Evolutionary conservation across 2,329 filamentous ascomycete species (phyloP).

Genomic region (Trichoderma koningiopsis): DNA sequence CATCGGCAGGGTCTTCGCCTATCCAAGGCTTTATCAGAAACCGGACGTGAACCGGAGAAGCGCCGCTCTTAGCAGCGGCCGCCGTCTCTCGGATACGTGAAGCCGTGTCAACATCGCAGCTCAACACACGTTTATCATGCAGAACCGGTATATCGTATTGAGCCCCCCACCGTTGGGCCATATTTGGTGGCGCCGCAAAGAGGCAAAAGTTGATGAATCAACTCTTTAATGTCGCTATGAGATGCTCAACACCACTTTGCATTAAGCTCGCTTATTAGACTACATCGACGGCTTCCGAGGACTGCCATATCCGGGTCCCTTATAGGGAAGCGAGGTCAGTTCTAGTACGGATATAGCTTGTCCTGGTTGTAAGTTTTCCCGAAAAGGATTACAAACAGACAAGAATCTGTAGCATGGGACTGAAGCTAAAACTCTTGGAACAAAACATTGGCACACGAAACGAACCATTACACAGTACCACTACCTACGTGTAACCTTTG

Average conservation of each 20-base stretch:
- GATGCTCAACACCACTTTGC: neutral
- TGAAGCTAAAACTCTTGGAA: neutral
- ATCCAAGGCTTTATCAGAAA: conserved; percentile 5
- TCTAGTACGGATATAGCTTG: neutral
- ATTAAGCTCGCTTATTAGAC: neutral
- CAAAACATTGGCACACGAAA: neutral
- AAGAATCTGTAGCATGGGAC: neutral
- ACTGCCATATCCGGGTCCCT: neutral
- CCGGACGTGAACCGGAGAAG: neutral
- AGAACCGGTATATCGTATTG: neutral
- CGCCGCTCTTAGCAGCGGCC: neutral
- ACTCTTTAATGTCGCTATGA: neutral
- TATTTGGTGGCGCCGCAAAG: neutral
- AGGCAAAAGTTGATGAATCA: neutral
- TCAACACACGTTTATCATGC: neutral
- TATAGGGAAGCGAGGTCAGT: neutral
- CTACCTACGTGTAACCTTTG: neutral
- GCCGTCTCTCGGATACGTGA: neutral
- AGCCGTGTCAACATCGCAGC: neutral
- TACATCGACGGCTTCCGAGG: neutral
- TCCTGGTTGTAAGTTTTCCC: neutral
- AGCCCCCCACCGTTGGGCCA: neutral
- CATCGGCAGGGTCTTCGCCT: neutral
- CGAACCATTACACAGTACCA: neutral
- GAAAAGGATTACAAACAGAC: neutral